Conservation (phyloP, 1,284 basidiomycete species). For the Fomitiporia mediterranea region DNA sequence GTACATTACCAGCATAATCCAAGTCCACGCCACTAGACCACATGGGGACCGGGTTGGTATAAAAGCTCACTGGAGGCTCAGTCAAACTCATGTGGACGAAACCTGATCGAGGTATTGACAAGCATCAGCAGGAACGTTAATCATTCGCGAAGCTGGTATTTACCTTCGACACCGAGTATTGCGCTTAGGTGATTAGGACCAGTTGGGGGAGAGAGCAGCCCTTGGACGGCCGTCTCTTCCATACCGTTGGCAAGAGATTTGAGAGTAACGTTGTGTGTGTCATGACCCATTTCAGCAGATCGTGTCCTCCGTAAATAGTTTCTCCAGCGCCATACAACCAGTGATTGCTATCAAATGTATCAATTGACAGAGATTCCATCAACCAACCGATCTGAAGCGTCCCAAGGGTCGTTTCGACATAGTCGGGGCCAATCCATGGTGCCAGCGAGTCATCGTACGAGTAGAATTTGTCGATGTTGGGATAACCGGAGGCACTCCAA, state of each 20-base stretch:
- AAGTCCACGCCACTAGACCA: slow-evolving; percentile 51
- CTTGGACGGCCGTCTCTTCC: slow-evolving; percentile 56
- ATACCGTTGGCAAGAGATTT: slow-evolving; percentile 57
- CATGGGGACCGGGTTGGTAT: slow-evolving; percentile 43
- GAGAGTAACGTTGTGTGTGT: slow-evolving; percentile 53
- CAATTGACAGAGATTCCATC: slow-evolving; percentile 48
- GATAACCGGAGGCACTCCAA: slow-evolving; percentile 35
- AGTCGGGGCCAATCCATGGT: slow-evolving; percentile 52
- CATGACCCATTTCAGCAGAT: slow-evolving; percentile 53
- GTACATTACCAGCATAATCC: slow-evolving; percentile 54
- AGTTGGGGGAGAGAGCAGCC: slow-evolving; percentile 47
- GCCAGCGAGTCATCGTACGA: slow-evolving; percentile 48
- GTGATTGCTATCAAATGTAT: slow-evolving; percentile 62
- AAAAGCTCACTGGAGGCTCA: slow-evolving; percentile 38
- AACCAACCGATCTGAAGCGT: slow-evolving; percentile 34
- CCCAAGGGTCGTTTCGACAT: slow-evolving; percentile 38
- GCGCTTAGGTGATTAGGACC: slow-evolving; percentile 51
- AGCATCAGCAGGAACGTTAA: background rate
- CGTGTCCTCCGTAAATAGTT: slow-evolving; percentile 55
- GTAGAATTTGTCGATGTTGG: slow-evolving; percentile 49
- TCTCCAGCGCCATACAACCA: slow-evolving; percentile 63
- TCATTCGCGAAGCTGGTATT: too few species aligned
- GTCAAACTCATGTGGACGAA: slow-evolving; percentile 49
- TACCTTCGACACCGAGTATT: slow-evolving; percentile 42
- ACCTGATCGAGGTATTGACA: slow-evolving; percentile 28